phyloP scores from a whole-genome alignment of 140 eudicot genomes.

The Cichorium intybus region DNA sequence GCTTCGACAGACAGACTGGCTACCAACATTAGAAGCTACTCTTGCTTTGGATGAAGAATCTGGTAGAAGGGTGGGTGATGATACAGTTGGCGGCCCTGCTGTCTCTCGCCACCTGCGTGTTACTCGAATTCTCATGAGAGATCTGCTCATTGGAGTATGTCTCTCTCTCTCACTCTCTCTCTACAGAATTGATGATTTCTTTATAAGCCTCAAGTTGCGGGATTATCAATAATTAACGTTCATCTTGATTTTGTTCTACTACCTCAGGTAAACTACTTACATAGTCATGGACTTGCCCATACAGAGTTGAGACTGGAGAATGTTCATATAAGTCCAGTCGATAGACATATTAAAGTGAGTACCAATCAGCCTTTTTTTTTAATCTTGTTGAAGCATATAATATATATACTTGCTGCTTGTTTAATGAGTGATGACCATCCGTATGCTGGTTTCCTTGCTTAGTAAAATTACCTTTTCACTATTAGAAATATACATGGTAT shows the following conservation, averaged over 20 bases:
- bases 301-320: slow-evolving; percentile 95
- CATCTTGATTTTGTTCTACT: slow-evolving; percentile 9
- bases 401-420: not conserved
- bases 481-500: not conserved
- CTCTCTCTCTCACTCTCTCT: no score
- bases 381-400: not conserved
- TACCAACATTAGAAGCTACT: slow-evolving; percentile 97
- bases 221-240: no score
- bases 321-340: slow-evolving; percentile 91
- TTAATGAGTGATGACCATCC: slow-evolving; percentile 14
- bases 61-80: slow-evolving; percentile 90
- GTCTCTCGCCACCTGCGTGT: slow-evolving; percentile 89
- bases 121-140: slow-evolving; percentile 87
- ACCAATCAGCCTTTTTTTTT: slow-evolving; percentile 13
- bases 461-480: not conserved
- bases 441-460: slow-evolving; percentile 1
- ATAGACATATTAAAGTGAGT: slow-evolving; percentile 93
- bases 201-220: no score
- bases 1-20: slow-evolving; percentile 97
- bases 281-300: slow-evolving; percentile 99
- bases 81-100: slow-evolving; percentile 93
- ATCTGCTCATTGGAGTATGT: slow-evolving; percentile 94
- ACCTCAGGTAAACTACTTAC: slow-evolving; percentile 88
- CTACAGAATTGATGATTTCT: no score
- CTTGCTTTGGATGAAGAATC: slow-evolving; percentile 95